Evolutionary conservation across 2,329 filamentous ascomycete species (phyloP).

Genomic region (Scleromitrula shiraiana): DNA sequence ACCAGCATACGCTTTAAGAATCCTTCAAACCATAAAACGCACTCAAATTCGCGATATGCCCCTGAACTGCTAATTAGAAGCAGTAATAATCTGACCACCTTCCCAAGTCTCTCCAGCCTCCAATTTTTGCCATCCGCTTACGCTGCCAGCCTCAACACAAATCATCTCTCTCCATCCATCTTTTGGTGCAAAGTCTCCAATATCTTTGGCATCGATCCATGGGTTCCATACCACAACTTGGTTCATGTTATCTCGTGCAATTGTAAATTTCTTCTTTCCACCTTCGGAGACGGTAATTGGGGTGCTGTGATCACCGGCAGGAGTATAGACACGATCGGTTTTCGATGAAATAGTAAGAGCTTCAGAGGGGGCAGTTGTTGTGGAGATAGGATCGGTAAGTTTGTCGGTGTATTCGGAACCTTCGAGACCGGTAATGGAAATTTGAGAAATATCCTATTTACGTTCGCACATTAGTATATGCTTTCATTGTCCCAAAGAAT

Average conservation of each 20-base stretch:
- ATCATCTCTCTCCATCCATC: constrained; percentile 90
- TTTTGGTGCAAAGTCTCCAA: constrained; percentile 82
- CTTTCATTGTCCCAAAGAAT: background rate
- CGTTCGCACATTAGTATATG: constrained; percentile 11
- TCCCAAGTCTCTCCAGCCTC: constrained; percentile 68
- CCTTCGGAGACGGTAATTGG: constrained; percentile 53
- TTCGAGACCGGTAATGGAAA: constrained; percentile 68
- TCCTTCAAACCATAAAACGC: background rate
- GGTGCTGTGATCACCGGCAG: constrained; percentile 50
- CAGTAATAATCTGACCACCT: constrained; percentile 36
- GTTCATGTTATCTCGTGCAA: constrained; percentile 75
- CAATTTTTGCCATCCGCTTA: constrained; percentile 73
- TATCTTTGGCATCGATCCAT: constrained; percentile 76
- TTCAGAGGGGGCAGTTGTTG: constrained; percentile 55
- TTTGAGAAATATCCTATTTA: constrained; percentile 66
- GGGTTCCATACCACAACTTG: constrained; percentile 98
- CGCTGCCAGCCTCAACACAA: constrained; percentile 84
- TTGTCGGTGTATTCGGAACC: constrained; percentile 78
- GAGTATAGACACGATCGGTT: constrained; percentile 82
- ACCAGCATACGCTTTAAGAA: no score
- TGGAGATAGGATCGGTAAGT: constrained; percentile 48
- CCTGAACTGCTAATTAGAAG: constrained; percentile 2
- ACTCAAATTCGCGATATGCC: background rate
- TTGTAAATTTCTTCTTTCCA: constrained; percentile 57
- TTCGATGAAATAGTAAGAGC: constrained; percentile 64